These are phyloP conservation scores for Penicillium cinerascens DNA, from an alignment of 495 filamentous ascomycete genomes.

Conservation along the genomic window DNA sequence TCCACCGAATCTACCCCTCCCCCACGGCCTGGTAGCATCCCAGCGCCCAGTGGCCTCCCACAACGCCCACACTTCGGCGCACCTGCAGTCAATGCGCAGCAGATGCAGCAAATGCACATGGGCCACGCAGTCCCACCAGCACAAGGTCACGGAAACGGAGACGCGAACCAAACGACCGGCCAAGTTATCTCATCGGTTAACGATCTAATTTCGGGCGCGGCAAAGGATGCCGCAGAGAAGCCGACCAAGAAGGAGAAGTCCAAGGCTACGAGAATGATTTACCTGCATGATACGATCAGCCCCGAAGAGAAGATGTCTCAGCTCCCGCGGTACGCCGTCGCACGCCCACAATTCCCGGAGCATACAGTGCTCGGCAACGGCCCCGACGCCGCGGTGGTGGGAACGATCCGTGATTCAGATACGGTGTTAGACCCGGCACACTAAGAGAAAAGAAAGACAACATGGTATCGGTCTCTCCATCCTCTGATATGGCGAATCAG, in stretches of 20 bases:
- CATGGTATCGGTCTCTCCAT: neutral
- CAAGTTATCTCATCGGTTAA: constrained; percentile 54
- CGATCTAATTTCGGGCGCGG: constrained; percentile 52
- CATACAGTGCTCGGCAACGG: constrained; percentile 37
- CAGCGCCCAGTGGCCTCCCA: constrained; percentile 56
- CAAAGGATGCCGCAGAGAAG: constrained; percentile 49
- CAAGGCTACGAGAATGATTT: constrained; percentile 69
- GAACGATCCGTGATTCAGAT: constrained; percentile 33
- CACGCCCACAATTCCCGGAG: constrained; percentile 43
- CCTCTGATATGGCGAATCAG: neutral
- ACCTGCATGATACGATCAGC: constrained; percentile 71
- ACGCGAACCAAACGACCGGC: constrained; percentile 27
- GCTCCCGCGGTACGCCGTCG: constrained; percentile 72
- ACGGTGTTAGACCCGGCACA: constrained; percentile 36
- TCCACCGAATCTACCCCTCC: constrained; percentile 40
- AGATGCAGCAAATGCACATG: constrained; percentile 64
- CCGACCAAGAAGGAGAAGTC: constrained; percentile 61
- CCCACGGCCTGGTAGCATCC: constrained; percentile 49
- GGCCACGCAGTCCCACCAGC: constrained; percentile 42
- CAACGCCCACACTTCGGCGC: constrained; percentile 60
- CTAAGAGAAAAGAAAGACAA: constrained; percentile 9
- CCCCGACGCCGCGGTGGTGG: constrained; percentile 35
- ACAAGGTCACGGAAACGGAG: constrained; percentile 37
- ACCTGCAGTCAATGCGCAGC: constrained; percentile 52
- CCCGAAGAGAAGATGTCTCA: constrained; percentile 85